Conservation (phyloP, 2,329 filamentous ascomycete genomes). For the Botrytis byssoidea region DNA sequence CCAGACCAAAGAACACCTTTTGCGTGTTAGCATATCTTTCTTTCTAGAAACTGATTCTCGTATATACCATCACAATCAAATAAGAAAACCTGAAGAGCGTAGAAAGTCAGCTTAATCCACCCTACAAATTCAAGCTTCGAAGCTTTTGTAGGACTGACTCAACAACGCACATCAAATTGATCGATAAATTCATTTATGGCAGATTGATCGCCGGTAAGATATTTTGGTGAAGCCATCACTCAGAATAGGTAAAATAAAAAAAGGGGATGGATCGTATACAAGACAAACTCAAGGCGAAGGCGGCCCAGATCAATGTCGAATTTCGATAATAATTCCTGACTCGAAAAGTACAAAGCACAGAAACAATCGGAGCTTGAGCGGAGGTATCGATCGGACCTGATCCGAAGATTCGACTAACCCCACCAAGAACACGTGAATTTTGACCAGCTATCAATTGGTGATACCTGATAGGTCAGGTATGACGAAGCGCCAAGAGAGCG, state of each 20-base stretch:
- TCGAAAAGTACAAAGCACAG: not conserved
- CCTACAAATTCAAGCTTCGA: slow-evolving; percentile 10
- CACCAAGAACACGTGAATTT: slow-evolving; percentile 8
- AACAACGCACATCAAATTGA: slow-evolving; percentile 79
- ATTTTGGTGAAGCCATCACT: slow-evolving; percentile 44
- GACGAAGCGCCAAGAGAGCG: slow-evolving; percentile 1
- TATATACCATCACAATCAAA: slow-evolving; percentile 92
- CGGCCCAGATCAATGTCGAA: not conserved
- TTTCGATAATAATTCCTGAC: not conserved
- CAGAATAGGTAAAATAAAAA: not conserved
- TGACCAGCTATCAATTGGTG: not conserved
- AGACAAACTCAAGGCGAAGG: not conserved
- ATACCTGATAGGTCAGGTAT: slow-evolving; percentile 10
- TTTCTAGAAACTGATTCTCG: not conserved
- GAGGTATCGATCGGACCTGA: not conserved
- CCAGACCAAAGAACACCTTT: slow-evolving; percentile 95
- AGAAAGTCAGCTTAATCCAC: slow-evolving; percentile 26
- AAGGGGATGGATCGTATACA: not conserved
- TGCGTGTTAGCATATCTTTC: not conserved
- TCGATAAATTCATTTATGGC: slow-evolving; percentile 82
- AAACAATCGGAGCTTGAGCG: slow-evolving; percentile 7
- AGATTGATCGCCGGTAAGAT: slow-evolving; percentile 75
- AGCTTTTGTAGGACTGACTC: slow-evolving; percentile 32
- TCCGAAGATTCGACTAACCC: slow-evolving; percentile 1
- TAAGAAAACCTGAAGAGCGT: slow-evolving; percentile 68